A percentile compares a stretch with the other conserved stretches of the same genome.
Evolutionary conservation across 352 stramenopile species (phyloP).

Genomic region (Plasmopara halstedii): DNA sequence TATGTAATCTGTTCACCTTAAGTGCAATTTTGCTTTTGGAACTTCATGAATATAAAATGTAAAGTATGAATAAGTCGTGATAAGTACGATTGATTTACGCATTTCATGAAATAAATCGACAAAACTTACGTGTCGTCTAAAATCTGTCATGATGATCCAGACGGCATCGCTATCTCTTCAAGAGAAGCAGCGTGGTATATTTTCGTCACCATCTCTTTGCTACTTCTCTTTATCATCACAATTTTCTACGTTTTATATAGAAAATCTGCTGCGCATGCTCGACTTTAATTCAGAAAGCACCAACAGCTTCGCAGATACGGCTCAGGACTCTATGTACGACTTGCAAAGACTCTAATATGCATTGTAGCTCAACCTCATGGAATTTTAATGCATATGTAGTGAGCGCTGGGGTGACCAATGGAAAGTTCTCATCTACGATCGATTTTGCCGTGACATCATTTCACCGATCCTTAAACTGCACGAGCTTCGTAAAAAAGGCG

Average conservation of each 20-base stretch:
- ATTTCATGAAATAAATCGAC: too few species aligned
- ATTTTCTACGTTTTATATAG: conserved; percentile 15
- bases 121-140: too few species aligned
- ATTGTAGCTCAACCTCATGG: background rate
- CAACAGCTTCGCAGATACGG: conserved; percentile 22
- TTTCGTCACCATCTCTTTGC: background rate
- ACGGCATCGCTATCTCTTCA: conserved; percentile 49
- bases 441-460: conserved; percentile 94
- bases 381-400: conserved; percentile 9
- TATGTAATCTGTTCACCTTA: too few species aligned
- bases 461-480: conserved; percentile 96
- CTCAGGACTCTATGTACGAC: conserved; percentile 28
- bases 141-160: conserved; percentile 27
- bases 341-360: too few species aligned
- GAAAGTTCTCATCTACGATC: conserved; percentile 98
- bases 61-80: too few species aligned
- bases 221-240: background rate
- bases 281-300: conserved; percentile 75
- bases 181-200: conserved; percentile 73
- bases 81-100: too few species aligned
- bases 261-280: conserved; percentile 77
- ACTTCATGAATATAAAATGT: too few species aligned
- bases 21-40: too few species aligned
- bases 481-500: conserved; percentile 92
- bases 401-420: conserved; percentile 81